Conservation (phyloP, 345 rosid species). For the Salix purpurea region DNA sequence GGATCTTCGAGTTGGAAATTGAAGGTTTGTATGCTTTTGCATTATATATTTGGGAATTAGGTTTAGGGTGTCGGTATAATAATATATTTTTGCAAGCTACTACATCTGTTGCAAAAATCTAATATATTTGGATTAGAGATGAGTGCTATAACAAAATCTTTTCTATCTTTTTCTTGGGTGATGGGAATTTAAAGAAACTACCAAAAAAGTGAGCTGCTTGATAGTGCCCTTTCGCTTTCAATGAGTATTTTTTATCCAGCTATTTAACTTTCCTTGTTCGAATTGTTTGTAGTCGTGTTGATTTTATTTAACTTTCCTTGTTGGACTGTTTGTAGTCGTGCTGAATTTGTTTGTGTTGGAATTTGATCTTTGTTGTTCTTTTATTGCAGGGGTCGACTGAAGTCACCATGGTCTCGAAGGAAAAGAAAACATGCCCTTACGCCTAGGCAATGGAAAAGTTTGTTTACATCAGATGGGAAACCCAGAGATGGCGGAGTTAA, state of each 20-base stretch:
- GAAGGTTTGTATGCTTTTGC: not conserved
- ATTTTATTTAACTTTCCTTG: too few species aligned
- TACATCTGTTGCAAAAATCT: not conserved
- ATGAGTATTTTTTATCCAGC: too few species aligned
- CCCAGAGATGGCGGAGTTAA: constrained; percentile 69
- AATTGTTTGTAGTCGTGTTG: too few species aligned
- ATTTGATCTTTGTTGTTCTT: not conserved
- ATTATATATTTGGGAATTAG: not conserved
- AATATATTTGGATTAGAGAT: not conserved
- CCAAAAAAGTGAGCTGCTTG: not conserved
- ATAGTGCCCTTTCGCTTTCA: not conserved
- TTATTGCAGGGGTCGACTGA: constrained; percentile 52
- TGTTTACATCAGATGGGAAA: constrained; percentile 69
- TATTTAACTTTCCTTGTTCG: too few species aligned
- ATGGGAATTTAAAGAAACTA: too few species aligned
- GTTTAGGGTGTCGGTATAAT: not conserved
- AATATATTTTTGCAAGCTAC: not conserved
- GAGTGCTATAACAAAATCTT: not conserved
- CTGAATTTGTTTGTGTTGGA: not conserved
- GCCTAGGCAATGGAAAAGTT: constrained; percentile 66
- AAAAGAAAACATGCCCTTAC: constrained; percentile 69
- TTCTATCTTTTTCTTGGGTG: not conserved
- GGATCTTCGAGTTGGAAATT: not conserved
- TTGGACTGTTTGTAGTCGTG: too few species aligned
- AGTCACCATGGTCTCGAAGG: constrained; percentile 88